Evolutionary conservation across 305 asterid species (phyloP).

Genomic region (Fraxinus paxiana): DNA sequence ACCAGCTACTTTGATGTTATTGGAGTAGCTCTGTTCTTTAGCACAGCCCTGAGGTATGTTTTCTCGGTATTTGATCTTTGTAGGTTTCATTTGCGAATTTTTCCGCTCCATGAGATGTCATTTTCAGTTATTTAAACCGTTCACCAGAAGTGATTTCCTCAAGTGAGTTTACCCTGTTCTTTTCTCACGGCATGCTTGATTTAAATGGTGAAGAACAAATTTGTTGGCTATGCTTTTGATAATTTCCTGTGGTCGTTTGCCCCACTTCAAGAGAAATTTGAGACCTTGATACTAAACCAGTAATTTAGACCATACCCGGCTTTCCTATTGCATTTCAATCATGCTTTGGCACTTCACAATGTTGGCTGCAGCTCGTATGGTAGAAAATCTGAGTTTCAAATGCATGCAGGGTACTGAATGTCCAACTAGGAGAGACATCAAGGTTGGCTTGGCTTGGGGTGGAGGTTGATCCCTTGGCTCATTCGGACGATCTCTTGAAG

Average conservation of each 20-base stretch:
- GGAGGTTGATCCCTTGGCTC: constrained; percentile 83
- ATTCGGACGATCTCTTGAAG: constrained; percentile 68
- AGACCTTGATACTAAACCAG: neutral
- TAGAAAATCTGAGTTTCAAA: constrained; percentile 19
- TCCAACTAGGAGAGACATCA: constrained; percentile 85
- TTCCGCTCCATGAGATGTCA: neutral
- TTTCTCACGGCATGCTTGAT: neutral
- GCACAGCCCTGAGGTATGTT: constrained; percentile 81
- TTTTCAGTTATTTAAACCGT: neutral
- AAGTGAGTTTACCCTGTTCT: neutral
- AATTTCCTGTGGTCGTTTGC: neutral
- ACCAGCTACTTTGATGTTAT: constrained; percentile 82
- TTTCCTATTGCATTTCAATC: neutral
- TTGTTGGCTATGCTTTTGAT: neutral
- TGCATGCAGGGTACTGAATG: constrained; percentile 62
- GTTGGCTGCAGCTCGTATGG: constrained; percentile 1
- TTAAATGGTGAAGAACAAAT: neutral
- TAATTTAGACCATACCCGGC: neutral
- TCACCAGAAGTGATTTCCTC: neutral
- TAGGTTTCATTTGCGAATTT: neutral
- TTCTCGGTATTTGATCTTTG: constrained; percentile 2
- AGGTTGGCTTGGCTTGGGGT: constrained; percentile 92
- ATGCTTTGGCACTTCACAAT: neutral
- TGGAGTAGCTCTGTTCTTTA: constrained; percentile 71
- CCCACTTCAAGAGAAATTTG: neutral